These are phyloP conservation scores for Ceratobasidium sp. DNA, from an alignment of 1,284 basidiomycete species.

Conservation along the genomic window DNA sequence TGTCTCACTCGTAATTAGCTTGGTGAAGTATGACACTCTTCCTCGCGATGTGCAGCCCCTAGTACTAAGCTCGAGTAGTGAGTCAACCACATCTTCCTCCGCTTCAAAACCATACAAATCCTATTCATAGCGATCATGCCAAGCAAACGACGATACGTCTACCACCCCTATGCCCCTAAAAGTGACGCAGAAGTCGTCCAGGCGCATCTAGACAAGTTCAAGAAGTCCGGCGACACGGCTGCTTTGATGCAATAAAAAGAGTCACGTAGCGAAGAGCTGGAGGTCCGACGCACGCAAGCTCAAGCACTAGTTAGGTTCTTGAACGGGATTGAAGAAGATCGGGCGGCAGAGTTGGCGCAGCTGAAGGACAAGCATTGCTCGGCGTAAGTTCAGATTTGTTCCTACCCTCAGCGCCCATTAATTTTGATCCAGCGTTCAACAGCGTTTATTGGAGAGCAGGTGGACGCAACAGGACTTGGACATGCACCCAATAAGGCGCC, in stretches of 20 bases:
- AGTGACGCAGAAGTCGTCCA: neutral
- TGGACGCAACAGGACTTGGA: too few species aligned
- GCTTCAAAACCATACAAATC: too few species aligned
- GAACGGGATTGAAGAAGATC: slow-evolving; percentile 5
- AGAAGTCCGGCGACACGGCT: neutral
- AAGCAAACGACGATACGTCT: slow-evolving; percentile 27
- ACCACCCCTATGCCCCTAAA: neutral
- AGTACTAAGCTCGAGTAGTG: slow-evolving; percentile 10
- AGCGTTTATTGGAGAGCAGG: too few species aligned
- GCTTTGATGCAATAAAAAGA: neutral
- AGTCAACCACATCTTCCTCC: neutral
- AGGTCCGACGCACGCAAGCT: slow-evolving; percentile 11
- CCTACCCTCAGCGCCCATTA: neutral
- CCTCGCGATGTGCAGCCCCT: neutral
- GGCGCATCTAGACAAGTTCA: neutral
- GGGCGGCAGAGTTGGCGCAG: slow-evolving; percentile 2
- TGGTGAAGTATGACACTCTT: neutral
- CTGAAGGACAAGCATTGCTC: neutral
- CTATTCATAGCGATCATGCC: neutral
- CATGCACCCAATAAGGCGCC: neutral
- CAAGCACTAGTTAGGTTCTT: neutral
- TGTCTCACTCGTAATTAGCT: neutral
- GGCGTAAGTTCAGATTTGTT: slow-evolving; percentile 27
- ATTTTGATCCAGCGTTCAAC: too few species aligned
- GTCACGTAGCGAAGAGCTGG: neutral